Evolutionary conservation across 768 basidiomycete genomes (phyloP).

Genomic region (Boletus sp.): DNA sequence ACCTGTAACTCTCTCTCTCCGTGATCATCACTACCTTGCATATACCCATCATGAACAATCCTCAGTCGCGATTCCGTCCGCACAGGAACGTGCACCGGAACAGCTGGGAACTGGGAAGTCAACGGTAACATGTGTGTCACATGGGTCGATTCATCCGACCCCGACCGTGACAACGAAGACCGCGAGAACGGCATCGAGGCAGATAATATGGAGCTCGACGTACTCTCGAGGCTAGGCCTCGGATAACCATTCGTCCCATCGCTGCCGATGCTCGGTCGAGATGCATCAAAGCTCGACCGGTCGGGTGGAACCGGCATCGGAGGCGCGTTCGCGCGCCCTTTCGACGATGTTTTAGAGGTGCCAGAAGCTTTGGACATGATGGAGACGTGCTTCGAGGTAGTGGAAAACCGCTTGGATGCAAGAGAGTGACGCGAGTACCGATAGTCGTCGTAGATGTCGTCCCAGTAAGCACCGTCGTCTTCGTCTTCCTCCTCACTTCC

Average conservation of each 20-base stretch:
- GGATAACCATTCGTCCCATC: slow-evolving; percentile 15
- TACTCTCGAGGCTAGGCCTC: slow-evolving; percentile 28
- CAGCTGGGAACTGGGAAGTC: slow-evolving; percentile 31
- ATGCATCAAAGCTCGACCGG: slow-evolving; percentile 11
- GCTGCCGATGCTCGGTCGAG: slow-evolving; percentile 22
- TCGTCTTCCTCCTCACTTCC: slow-evolving; percentile 22
- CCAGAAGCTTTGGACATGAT: slow-evolving; percentile 21
- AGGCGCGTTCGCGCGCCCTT: slow-evolving; percentile 19
- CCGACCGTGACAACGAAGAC: slow-evolving; percentile 19
- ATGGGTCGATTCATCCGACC: slow-evolving; percentile 24
- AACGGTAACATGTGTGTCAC: slow-evolving; percentile 19
- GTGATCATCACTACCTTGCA: slow-evolving; percentile 18
- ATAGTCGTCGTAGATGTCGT: slow-evolving; percentile 82
- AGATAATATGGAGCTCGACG: slow-evolving; percentile 17
- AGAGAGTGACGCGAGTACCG: slow-evolving; percentile 65
- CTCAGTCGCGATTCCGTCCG: slow-evolving; percentile 31
- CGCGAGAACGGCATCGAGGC: slow-evolving; percentile 15
- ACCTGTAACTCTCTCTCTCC: slow-evolving; percentile 17
- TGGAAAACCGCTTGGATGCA: slow-evolving; percentile 30
- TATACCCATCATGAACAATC: slow-evolving; percentile 26
- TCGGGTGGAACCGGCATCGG: slow-evolving; percentile 28
- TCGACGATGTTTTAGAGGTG: slow-evolving; percentile 27
- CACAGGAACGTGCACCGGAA: slow-evolving; percentile 28
- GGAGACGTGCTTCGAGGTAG: slow-evolving; percentile 7
- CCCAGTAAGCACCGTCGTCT: slow-evolving; percentile 50